Evolutionary conservation across 1,284 basidiomycete genomes (phyloP).

Genomic region (Puccinia polysora): DNA sequence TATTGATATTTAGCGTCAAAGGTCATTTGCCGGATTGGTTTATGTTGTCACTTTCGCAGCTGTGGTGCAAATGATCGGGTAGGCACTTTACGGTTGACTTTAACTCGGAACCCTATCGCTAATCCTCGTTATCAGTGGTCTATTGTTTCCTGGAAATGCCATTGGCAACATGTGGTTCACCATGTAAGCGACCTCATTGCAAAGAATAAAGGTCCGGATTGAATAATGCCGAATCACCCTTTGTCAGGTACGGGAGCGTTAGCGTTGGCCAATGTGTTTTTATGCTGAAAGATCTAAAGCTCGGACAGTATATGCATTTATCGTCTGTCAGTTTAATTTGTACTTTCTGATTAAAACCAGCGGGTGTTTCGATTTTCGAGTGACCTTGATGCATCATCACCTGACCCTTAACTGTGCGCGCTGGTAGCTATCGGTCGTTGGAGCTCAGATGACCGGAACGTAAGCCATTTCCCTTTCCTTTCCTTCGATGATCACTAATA

Average conservation of each 20-base stretch:
- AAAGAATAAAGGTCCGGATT: slow-evolving; percentile 3
- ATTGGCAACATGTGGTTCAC: slow-evolving; percentile 40
- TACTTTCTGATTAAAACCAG: background rate
- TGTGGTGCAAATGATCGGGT: slow-evolving; percentile 42
- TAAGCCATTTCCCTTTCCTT: background rate
- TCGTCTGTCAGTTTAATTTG: slow-evolving; percentile 4
- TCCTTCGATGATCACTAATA: background rate
- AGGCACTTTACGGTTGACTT: background rate
- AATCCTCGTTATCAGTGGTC: slow-evolving; percentile 6
- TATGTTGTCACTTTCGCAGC: slow-evolving; percentile 2
- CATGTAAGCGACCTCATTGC: slow-evolving; percentile 10
- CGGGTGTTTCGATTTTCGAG: background rate
- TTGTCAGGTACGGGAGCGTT: slow-evolving; percentile 11
- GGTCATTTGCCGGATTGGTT: background rate
- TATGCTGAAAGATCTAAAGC: slow-evolving; percentile 34
- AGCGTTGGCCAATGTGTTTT: slow-evolving; percentile 19
- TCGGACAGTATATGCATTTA: slow-evolving; percentile 39
- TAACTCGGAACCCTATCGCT: background rate
- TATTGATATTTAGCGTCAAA: background rate
- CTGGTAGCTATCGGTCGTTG: slow-evolving; percentile 21
- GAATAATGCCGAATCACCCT: background rate
- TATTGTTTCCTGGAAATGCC: slow-evolving; percentile 40
- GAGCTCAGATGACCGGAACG: slow-evolving; percentile 35
- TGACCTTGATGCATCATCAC: background rate
- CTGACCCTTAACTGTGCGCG: background rate